A percentile compares a stretch with the other conserved stretches of the same genome.
Conservation (phyloP, 805 yeast genomes). For the Starmerella sp. region DNA sequence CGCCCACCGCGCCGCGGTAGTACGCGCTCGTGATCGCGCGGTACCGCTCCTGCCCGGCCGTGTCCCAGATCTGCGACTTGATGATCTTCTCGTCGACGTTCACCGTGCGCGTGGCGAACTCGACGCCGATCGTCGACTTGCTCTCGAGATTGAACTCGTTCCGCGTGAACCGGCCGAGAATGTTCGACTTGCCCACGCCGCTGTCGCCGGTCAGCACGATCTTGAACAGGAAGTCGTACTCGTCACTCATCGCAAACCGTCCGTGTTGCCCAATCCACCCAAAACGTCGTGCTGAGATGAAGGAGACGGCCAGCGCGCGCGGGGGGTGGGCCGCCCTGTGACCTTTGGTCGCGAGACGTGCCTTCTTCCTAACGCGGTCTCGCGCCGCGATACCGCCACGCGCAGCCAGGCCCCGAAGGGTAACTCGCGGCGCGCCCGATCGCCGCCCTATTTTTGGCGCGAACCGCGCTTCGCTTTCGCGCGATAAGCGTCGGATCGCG, state of each 20-base stretch:
- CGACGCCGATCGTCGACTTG: slow-evolving; percentile 93
- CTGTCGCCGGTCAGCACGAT: slow-evolving; percentile 93
- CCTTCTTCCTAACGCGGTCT: background rate
- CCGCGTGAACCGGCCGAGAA: slow-evolving; percentile 84
- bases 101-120: slow-evolving; percentile 91
- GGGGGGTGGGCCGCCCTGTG: background rate
- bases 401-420: too few species aligned
- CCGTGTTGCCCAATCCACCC: background rate
- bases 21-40: slow-evolving; percentile 96
- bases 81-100: slow-evolving; percentile 92
- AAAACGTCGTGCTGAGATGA: background rate
- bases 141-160: slow-evolving; percentile 93
- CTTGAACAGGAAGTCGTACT: slow-evolving; percentile 86
- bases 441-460: too few species aligned
- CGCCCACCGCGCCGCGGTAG: slow-evolving; percentile 97
- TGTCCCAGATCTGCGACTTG: slow-evolving; percentile 97
- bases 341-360: background rate
- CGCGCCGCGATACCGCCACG: too few species aligned
- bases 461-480: too few species aligned
- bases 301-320: background rate
- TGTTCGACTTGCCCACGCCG: slow-evolving; percentile 93
- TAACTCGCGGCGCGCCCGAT: too few species aligned
- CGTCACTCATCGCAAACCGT: slow-evolving; percentile 39
- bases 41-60: slow-evolving; percentile 98
- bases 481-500: too few species aligned